Evolutionary conservation across 352 stramenopile genomes (phyloP).

Genomic region (Phytophthora pini): DNA sequence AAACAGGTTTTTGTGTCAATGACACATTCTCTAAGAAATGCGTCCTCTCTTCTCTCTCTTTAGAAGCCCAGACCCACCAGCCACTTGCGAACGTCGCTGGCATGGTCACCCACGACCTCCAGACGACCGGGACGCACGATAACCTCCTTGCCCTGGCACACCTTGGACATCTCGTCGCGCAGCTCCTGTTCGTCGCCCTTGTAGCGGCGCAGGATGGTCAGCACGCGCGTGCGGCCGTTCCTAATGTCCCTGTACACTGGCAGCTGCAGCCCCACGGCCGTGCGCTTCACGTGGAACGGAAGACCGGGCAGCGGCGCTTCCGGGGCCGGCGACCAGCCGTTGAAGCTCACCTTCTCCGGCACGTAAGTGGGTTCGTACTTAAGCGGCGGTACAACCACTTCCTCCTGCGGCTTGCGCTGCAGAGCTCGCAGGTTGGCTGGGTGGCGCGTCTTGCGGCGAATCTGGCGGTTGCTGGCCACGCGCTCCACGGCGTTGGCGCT

Average conservation of each 20-base stretch:
- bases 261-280: constrained; percentile 76
- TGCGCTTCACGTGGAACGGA: constrained; percentile 86
- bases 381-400: constrained; percentile 67
- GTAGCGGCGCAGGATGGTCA: constrained; percentile 87
- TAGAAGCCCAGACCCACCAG: constrained; percentile 87
- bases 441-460: constrained; percentile 84
- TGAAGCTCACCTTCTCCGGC: constrained; percentile 88
- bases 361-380: constrained; percentile 87
- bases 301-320: constrained; percentile 66
- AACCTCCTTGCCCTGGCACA: constrained; percentile 84
- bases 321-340: constrained; percentile 84
- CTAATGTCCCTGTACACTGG: constrained; percentile 89
- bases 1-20: constrained; percentile 4
- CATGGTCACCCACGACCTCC: constrained; percentile 82
- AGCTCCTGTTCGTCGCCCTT: constrained; percentile 82
- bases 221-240: constrained; percentile 86
- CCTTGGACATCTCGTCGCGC: constrained; percentile 84
- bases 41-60: constrained; percentile 16
- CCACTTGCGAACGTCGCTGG: constrained; percentile 80
- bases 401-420: constrained; percentile 64
- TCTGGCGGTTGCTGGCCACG: constrained; percentile 86
- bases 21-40: constrained; percentile 27
- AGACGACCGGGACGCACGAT: constrained; percentile 68
- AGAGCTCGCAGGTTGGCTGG: constrained; percentile 71
- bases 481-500: constrained; percentile 58